Evolutionary conservation across 2,329 filamentous ascomycete species (phyloP), one percentile per base, ranked within the genome.

Genomic region (Diplodia corticola): DNA sequence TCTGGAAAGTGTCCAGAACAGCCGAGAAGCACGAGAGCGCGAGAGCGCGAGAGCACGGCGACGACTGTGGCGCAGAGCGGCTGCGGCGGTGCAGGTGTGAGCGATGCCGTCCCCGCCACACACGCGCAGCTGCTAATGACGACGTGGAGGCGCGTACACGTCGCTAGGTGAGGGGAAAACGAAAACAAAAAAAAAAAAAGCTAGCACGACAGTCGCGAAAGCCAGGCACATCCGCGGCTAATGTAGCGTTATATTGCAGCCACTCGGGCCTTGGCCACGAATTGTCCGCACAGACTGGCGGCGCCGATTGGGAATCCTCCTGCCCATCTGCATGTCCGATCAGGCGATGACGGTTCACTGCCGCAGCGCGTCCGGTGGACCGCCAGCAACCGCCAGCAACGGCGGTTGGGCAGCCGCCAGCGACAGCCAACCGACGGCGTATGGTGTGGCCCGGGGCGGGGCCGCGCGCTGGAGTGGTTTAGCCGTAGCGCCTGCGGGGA

Each of bases 251-350:
- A 37, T 30, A 60, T 48, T 48, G 24, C 55, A 46, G 35, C 35
- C 24, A 22, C 55, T 30, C 33, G 33, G 30, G 30, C 20, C 13
- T 22, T 24, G 20, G 35, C 35, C 20, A 57, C 24, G 54, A 57
- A 44, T 26, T 60, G 4, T 48, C 40, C 37, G 55, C 55, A 46
- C 55, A 44, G 55, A 24, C 55, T 59, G 24, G 55, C 24, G 12
- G 37, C 54, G 44, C 54, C 13, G 44, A 59, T 59, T n/a, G 35
- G n/a, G 26, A 28, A 61, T 61, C n/a, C 57, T 49, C 57, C 57
- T 61, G 57, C 57, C 28, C 37, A 61, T 61, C 57, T 49, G 57
- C 57, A 61, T 61, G 33, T 61, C 44, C 26, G 37, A 37, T 49
- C 40, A 13, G 26, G 24, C 40, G 26, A 35, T 35, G 53, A 22